phyloP scores from a whole-genome alignment of 352 stramenopile genomes.

The Phytopythium vexans region DNA sequence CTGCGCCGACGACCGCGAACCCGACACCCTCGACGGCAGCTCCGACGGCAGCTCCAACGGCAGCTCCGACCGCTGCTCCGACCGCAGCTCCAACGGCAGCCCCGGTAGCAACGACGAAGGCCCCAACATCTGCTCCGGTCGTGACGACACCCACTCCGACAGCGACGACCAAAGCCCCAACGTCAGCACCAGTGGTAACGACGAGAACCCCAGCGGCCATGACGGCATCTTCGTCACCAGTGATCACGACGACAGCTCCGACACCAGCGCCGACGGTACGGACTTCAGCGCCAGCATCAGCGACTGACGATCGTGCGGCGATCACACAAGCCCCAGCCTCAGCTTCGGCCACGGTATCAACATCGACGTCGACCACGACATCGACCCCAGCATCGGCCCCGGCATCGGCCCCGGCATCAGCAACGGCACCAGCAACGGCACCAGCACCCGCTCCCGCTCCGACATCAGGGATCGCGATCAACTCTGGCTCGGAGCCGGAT shows the following conservation, averaged over 20 bases:
- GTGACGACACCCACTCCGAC: conserved; percentile 6
- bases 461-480: no score
- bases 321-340: conserved; percentile 1
- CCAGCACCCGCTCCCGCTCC: no score
- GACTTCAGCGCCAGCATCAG: neutral
- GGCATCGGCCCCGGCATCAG: no score
- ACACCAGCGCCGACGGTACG: conserved; percentile 6
- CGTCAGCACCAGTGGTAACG: neutral
- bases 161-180: conserved; percentile 5
- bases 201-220: conserved; percentile 2
- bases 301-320: conserved; percentile 1
- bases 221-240: conserved; percentile 3
- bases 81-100: conserved; percentile 1
- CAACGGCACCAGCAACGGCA: no score
- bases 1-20: neutral
- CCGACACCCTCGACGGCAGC: conserved; percentile 1
- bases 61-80: conserved; percentile 7
- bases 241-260: neutral
- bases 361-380: neutral
- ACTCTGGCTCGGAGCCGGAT: no score
- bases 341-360: neutral
- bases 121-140: conserved; percentile 4
- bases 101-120: neutral
- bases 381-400: neutral
- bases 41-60: conserved; percentile 9